Evolutionary conservation across 73 alveolate genomes (phyloP).

Genomic region (Halteria grandinella): DNA sequence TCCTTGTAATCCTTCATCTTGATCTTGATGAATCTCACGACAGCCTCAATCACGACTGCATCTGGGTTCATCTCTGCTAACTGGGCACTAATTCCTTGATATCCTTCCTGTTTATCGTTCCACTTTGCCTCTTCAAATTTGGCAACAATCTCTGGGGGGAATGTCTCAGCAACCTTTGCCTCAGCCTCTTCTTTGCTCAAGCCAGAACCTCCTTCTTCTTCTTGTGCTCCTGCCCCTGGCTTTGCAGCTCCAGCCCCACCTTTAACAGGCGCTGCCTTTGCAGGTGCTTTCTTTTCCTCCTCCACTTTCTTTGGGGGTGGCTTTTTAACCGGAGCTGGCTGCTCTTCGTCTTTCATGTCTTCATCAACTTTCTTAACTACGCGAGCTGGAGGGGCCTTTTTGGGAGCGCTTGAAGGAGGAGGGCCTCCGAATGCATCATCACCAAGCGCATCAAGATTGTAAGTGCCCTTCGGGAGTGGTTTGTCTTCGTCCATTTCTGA

Average conservation of each 20-base stretch:
- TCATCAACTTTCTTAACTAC: constrained; percentile 5
- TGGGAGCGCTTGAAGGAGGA: constrained; percentile 29
- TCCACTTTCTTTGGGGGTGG: constrained; percentile 40
- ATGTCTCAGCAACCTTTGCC: constrained; percentile 20
- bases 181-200: constrained; percentile 71
- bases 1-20: constrained; percentile 91
- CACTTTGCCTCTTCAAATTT: constrained; percentile 67
- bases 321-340: not conserved
- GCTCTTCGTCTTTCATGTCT: constrained; percentile 44
- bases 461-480: constrained; percentile 29
- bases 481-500: constrained; percentile 7
- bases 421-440: constrained; percentile 45
- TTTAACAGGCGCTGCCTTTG: constrained; percentile 12
- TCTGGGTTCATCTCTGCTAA: constrained; percentile 51
- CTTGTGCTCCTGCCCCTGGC: constrained; percentile 9
- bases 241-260: not conserved
- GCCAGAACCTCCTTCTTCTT: constrained; percentile 66
- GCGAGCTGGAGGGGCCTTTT: not conserved
- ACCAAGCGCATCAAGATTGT: constrained; percentile 26
- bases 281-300: constrained; percentile 9
- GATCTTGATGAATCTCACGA: constrained; percentile 69
- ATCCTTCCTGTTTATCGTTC: constrained; percentile 75
- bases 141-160: constrained; percentile 25
- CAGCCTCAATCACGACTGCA: constrained; percentile 70
- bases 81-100: constrained; percentile 50